phyloP scores from a whole-genome alignment of 495 filamentous ascomycete species.

The Neurospora tetrasperma region DNA sequence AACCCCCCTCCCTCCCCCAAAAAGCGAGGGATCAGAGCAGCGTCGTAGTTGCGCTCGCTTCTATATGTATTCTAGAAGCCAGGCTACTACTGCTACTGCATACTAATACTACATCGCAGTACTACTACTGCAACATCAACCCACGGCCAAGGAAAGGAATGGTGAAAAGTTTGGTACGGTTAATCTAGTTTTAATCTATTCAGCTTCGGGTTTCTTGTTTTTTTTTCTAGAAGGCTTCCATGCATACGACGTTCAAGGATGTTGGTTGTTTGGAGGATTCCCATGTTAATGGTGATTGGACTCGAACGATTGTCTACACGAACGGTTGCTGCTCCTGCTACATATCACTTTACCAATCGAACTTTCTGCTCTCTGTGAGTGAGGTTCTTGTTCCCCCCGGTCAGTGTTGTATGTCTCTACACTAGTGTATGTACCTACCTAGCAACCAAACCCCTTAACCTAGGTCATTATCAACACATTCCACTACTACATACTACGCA shows the following conservation, averaged over 20 bases:
- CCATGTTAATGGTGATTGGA: background rate
- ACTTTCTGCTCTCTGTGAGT: too few relatives aligned
- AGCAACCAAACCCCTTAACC: background rate
- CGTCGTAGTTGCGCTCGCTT: background rate
- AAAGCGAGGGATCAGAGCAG: background rate
- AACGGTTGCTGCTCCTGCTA: background rate
- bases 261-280: background rate
- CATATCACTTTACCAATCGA: background rate
- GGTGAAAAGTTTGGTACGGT: background rate
- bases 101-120: background rate
- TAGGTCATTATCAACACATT: background rate
- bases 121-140: background rate
- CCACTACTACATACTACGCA: background rate
- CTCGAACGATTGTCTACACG: background rate
- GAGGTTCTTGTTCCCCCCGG: background rate
- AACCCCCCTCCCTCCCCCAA: background rate
- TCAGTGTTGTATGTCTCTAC: background rate
- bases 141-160: background rate
- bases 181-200: background rate
- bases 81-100: background rate
- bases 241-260: background rate
- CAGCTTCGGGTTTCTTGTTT: background rate
- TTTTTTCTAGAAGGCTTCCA: background rate
- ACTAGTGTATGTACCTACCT: background rate
- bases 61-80: background rate